These are phyloP conservation scores for Chalara sp. DNA, from an alignment of 2,329 filamentous ascomycete genomes.

Conservation along the genomic window DNA sequence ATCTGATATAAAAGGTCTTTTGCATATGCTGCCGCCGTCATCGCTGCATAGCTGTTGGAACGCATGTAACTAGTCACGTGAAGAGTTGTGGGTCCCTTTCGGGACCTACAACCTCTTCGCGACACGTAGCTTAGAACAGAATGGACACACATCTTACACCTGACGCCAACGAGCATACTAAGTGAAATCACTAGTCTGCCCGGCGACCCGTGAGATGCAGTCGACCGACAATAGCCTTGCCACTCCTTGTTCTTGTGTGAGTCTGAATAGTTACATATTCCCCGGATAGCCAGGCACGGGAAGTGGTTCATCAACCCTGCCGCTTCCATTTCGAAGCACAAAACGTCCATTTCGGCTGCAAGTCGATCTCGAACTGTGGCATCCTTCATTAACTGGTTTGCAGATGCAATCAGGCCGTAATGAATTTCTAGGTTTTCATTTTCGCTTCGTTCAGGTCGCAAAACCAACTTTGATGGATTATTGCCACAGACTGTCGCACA, in stretches of 20 bases:
- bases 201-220: too few species aligned
- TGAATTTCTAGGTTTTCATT: slow-evolving; percentile 20
- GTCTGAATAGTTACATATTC: not conserved
- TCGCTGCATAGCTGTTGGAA: too few species aligned
- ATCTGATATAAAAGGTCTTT: not conserved
- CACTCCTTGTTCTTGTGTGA: too few species aligned
- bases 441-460: slow-evolving; percentile 8
- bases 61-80: too few species aligned
- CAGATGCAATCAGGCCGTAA: slow-evolving; percentile 30
- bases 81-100: too few species aligned
- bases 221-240: too few species aligned
- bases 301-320: slow-evolving; percentile 4
- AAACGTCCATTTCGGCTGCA: slow-evolving; percentile 12
- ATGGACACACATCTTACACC: too few species aligned
- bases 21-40: slow-evolving; percentile 16
- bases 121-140: too few species aligned
- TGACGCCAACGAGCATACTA: too few species aligned
- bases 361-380: slow-evolving; percentile 10
- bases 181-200: too few species aligned
- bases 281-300: not conserved
- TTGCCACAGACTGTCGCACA: slow-evolving; percentile 16
- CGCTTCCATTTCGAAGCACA: slow-evolving; percentile 30
- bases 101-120: too few species aligned
- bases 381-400: slow-evolving; percentile 19
- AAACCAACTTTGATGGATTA: slow-evolving; percentile 9